phyloP scores from a whole-genome alignment of 2,329 filamentous ascomycete genomes.

The Botryotinia convoluta region DNA sequence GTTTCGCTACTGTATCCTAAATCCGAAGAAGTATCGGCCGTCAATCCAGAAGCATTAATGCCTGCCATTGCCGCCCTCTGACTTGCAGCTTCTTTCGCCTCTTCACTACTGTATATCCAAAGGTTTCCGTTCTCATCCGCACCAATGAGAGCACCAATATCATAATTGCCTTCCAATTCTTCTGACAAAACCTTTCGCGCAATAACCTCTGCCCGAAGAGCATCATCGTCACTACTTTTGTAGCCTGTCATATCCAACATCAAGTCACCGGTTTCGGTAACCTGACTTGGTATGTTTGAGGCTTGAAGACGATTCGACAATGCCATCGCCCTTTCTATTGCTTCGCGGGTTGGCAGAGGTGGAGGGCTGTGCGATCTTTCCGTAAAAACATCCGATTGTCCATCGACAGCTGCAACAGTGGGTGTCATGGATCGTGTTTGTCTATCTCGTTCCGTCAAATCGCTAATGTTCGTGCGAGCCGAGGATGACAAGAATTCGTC shows the following conservation, averaged over 20 bases:
- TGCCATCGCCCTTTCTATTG: conserved; percentile 76
- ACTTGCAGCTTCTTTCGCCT: conserved; percentile 86
- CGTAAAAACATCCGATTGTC: conserved; percentile 37
- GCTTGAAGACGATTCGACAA: conserved; percentile 84
- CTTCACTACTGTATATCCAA: conserved; percentile 99
- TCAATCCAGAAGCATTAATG: conserved; percentile 38
- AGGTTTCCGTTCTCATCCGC: conserved; percentile 94
- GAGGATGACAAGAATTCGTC: conserved; percentile 53
- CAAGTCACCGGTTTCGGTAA: conserved; percentile 90
- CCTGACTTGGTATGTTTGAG: conserved; percentile 87
- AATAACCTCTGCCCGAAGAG: conserved; percentile 86
- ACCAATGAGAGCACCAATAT: conserved; percentile 91
- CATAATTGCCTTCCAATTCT: conserved; percentile 90
- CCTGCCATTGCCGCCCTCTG: conserved; percentile 55
- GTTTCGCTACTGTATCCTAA: conserved; percentile 95
- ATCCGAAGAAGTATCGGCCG: conserved; percentile 75
- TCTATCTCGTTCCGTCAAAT: conserved; percentile 39
- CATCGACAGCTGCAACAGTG: conserved; percentile 36
- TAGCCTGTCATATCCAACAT: conserved; percentile 99
- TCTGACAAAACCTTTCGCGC: conserved; percentile 90
- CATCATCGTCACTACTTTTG: conserved; percentile 90
- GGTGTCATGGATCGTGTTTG: conserved; percentile 42
- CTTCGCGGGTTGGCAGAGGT: conserved; percentile 67
- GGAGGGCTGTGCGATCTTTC: conserved; percentile 75
- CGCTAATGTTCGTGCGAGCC: conserved; percentile 41